phyloP scores from a whole-genome alignment of 208 protist species.

The Leptomonas seymouri region DNA sequence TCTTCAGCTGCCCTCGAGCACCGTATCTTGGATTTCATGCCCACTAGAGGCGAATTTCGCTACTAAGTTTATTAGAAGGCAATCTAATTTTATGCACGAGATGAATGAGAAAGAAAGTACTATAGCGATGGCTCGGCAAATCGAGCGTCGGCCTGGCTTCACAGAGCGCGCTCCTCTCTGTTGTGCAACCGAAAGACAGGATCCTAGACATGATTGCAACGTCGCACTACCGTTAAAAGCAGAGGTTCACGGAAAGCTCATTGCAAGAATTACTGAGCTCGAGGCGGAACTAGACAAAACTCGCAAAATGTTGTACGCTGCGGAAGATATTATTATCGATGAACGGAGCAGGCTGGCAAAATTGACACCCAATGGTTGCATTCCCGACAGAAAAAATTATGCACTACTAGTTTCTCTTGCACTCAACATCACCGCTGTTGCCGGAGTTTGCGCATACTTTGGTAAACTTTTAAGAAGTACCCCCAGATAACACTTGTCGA shows the following conservation, averaged over 20 bases:
- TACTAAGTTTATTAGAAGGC: neutral
- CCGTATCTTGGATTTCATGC: too few species aligned
- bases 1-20: too few species aligned
- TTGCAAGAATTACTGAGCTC: neutral
- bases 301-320: conserved; percentile 1
- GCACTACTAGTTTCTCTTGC: neutral
- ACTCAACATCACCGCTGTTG: neutral
- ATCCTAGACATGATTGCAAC: neutral
- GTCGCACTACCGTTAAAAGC: too few species aligned
- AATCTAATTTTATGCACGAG: neutral
- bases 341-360: neutral
- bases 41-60: too few species aligned
- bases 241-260: neutral
- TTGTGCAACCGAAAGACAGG: neutral
- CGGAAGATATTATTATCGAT: conserved; percentile 30
- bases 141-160: neutral
- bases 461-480: neutral
- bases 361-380: neutral
- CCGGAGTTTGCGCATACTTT: neutral
- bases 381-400: neutral
- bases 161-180: neutral
- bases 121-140: neutral
- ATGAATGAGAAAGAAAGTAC: neutral
- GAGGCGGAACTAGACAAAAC: neutral
- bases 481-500: neutral